Percentiles rank a stretch among this genome's conserved stretches.
Conservation (phyloP, 176 grass and related monocot species). For the Rhynchospora tenuis region DNA sequence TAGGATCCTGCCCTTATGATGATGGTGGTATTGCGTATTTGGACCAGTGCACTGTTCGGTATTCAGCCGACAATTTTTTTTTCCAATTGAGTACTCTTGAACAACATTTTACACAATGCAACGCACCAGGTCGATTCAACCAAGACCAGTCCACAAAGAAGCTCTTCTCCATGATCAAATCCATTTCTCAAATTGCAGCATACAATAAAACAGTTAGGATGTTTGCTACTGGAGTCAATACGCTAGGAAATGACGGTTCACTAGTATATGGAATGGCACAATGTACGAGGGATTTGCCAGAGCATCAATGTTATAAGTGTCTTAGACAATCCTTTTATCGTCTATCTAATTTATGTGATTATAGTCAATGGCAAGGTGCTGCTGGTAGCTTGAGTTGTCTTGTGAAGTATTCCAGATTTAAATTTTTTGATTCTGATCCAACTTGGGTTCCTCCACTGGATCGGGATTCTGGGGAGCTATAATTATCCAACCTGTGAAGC, state of each 20-base stretch:
- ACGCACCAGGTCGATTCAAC: not conserved
- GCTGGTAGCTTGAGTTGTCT: not conserved
- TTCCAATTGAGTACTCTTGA: not conserved
- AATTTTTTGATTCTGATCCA: not conserved
- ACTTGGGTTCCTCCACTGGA: not conserved
- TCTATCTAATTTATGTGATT: not conserved
- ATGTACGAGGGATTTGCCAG: not conserved
- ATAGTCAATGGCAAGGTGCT: not conserved
- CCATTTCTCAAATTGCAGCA: not conserved
- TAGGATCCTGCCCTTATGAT: not conserved
- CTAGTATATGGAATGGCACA: not conserved
- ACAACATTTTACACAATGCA: not conserved
- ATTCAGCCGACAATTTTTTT: slow-evolving; percentile 33
- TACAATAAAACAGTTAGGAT: not conserved
- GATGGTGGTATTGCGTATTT: slow-evolving; percentile 36
- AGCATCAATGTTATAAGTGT: not conserved
- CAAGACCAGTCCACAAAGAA: not conserved
- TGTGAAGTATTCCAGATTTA: not conserved
- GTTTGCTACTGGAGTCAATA: not conserved
- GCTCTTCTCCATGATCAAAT: not conserved
- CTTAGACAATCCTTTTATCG: not conserved
- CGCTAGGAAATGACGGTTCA: not conserved
- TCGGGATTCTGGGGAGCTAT: not conserved
- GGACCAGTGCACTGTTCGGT: slow-evolving; percentile 32
- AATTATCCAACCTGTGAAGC: too few relatives aligned